Evolutionary conservation across 768 basidiomycete genomes (phyloP), one percentile per base, ranked within the genome.

Genomic region (Rhizopogon vesiculosus): DNA sequence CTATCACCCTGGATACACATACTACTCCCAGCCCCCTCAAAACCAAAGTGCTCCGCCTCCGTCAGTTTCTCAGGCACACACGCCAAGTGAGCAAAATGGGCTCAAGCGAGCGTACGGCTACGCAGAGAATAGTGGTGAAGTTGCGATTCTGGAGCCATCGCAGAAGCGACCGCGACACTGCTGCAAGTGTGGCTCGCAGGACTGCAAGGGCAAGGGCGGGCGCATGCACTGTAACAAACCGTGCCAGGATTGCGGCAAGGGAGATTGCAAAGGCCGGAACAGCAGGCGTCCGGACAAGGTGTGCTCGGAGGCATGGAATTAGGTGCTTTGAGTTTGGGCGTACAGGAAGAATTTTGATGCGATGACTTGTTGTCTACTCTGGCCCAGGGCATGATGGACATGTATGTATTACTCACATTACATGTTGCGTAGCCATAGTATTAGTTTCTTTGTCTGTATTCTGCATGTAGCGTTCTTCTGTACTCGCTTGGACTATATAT

Each of bases 161-260:
- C 69, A 69, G 61, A 88, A 88, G 65, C 79, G 90, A 3, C 82
- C 82, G 43, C 85, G 89, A 41, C 90, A 91, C 63, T 92, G 89
- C 62, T 86, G 85, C 67, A 92, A 92, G 72, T 91, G 89, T 55
- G 89, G 89, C 15, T 84, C 82, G 40, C 83, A 86, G 69, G 83
- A 87, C 22, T 92, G 89, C 68, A 91, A 91, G 66, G 89, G 89
- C 48, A 91, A 91, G 61, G 89, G 89, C 3, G 89, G 89, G 4
- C 75, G 88, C 40, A 74, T 74, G 43, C 90, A 89, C 65, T 92
- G 89, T 65, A 74, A 73, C 61, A 90, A 84, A 66, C 74, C 82
- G 42, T 91, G 89, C 60, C 86, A 89, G 72, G 89, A 92, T 68
- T 92, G 90, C 66, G 87, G 87, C n/a, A 86, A 86, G 74, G 61